Conservation (phyloP, 192 early-diverging fungal species). For the Phycomyces blakesleeanus region DNA sequence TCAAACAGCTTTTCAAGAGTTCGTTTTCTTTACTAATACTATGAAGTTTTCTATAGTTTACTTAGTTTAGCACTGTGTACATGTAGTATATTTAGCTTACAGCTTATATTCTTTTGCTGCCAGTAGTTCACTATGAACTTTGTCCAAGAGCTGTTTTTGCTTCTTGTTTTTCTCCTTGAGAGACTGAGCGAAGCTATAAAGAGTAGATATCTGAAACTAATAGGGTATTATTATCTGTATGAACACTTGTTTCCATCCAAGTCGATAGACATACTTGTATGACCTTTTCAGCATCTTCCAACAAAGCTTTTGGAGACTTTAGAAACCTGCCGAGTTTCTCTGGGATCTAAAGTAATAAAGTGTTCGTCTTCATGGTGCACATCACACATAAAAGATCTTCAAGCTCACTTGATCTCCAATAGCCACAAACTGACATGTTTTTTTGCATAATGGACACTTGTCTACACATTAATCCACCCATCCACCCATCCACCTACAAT, state of each 20-base stretch:
- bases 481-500: too few relatives aligned
- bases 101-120: slow-evolving; percentile 9
- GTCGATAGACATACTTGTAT: slow-evolving; percentile 3
- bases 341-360: not conserved
- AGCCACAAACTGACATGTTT: slow-evolving; percentile 2
- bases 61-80: not conserved
- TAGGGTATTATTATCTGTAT: not conserved
- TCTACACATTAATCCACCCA: too few relatives aligned
- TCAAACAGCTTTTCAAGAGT: not conserved
- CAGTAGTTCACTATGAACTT: not conserved
- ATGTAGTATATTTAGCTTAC: not conserved
- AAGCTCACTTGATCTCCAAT: slow-evolving; percentile 16
- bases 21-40: slow-evolving; percentile 4
- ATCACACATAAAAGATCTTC: not conserved
- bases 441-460: slow-evolving; percentile 17
- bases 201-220: slow-evolving; percentile 11
- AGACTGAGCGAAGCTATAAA: not conserved
- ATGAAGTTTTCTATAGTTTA: slow-evolving; percentile 3
- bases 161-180: slow-evolving; percentile 1
- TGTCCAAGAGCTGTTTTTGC: slow-evolving; percentile 1
- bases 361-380: not conserved
- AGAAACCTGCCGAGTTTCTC: not conserved
- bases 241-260: not conserved
- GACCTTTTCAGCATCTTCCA: slow-evolving; percentile 12
- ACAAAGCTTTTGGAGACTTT: not conserved